A percentile compares a stretch with the other conserved stretches of the same genome.
phyloP scores from a whole-genome alignment of 2,329 filamentous ascomycete species.

The Pezicula rhizophila region DNA sequence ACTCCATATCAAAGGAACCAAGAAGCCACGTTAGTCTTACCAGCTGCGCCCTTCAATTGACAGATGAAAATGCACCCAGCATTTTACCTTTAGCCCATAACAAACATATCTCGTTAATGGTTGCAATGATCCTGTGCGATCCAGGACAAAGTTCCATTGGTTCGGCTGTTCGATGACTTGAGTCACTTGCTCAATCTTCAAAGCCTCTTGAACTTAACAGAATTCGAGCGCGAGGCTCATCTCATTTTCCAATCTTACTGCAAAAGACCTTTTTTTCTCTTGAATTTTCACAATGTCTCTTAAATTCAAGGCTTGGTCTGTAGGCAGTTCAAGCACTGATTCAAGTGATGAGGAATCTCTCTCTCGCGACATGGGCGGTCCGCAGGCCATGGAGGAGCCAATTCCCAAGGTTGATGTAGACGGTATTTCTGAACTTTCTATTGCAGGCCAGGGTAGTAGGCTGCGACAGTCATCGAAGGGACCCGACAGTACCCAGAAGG shows the following conservation, averaged over 20 bases:
- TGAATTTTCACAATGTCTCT: constrained; percentile 10
- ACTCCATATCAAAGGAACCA: no score
- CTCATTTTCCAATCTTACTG: background rate
- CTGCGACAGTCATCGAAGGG: background rate
- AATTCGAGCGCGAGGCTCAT: background rate
- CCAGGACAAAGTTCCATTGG: no score
- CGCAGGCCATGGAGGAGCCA: background rate
- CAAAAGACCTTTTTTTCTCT: background rate
- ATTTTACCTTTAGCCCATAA: no score
- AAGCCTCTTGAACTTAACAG: background rate
- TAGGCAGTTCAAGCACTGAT: constrained; percentile 10
- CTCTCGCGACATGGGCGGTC: background rate
- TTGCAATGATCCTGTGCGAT: no score
- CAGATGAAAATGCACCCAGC: no score
- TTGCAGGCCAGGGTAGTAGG: no score
- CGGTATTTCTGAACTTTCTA: no score
- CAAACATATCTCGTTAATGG: no score
- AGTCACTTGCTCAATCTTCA: no score
- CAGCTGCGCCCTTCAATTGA: no score
- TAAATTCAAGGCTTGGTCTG: constrained; percentile 12
- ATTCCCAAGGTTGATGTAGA: background rate
- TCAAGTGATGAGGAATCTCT: constrained; percentile 8
- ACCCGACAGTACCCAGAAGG: background rate
- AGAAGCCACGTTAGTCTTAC: no score
- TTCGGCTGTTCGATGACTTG: no score